phyloP scores from a whole-genome alignment of 805 yeast species.

The Millerago galiae region DNA sequence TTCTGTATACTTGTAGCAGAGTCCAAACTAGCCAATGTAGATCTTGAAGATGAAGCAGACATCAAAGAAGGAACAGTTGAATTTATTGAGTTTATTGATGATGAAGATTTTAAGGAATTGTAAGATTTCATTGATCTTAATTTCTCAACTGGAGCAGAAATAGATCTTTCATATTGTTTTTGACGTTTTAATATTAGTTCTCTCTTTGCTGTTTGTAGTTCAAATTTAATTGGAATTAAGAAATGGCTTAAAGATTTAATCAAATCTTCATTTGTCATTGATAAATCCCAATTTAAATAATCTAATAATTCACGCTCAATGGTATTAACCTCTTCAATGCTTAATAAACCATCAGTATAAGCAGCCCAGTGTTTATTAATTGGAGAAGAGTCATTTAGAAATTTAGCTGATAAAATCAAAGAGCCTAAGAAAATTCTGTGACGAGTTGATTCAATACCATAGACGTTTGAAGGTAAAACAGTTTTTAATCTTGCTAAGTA shows the following conservation, averaged over 20 bases:
- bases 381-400: slow-evolving; percentile 89
- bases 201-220: slow-evolving; percentile 18
- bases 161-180: slow-evolving; percentile 11
- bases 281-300: slow-evolving; percentile 80
- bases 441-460: slow-evolving; percentile 88
- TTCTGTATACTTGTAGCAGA: slow-evolving; percentile 12
- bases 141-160: slow-evolving; percentile 1
- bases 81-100: slow-evolving; percentile 17
- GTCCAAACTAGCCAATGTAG: slow-evolving; percentile 26
- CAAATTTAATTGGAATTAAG: slow-evolving; percentile 60
- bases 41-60: slow-evolving; percentile 35
- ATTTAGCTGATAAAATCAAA: slow-evolving; percentile 85
- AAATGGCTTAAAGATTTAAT: slow-evolving; percentile 66
- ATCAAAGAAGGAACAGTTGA: slow-evolving; percentile 34
- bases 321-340: slow-evolving; percentile 75
- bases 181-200: slow-evolving; percentile 23
- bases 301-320: slow-evolving; percentile 84
- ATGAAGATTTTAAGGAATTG: slow-evolving; percentile 14
- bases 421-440: slow-evolving; percentile 91
- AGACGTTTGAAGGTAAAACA: slow-evolving; percentile 77
- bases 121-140: slow-evolving; percentile 14
- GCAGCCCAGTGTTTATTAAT: slow-evolving; percentile 94
- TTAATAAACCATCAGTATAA: slow-evolving; percentile 81
- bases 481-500: slow-evolving; percentile 73
- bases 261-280: slow-evolving; percentile 65